Evolutionary conservation across 148 eudicot genomes (phyloP).

Genomic region (Amaranthus hypochondriacus): DNA sequence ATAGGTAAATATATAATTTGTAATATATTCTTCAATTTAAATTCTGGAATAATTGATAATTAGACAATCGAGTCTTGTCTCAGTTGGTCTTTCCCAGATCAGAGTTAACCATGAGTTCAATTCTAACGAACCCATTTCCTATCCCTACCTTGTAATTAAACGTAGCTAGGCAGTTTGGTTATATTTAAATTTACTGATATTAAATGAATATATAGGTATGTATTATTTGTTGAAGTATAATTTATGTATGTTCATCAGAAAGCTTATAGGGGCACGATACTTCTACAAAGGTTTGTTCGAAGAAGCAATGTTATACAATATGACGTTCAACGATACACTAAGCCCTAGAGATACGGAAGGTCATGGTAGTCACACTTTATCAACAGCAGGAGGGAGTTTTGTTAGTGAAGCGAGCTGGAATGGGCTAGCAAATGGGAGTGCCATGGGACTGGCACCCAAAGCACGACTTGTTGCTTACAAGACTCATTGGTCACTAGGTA

Average conservation of each 20-base stretch:
- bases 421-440: not conserved
- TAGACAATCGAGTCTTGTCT: no score
- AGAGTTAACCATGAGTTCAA: no score
- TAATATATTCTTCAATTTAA: not conserved
- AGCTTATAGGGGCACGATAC: conserved; percentile 27
- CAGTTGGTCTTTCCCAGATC: no score
- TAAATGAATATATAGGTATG: no score
- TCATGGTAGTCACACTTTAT: not conserved
- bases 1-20: not conserved
- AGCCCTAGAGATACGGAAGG: not conserved
- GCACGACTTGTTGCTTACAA: conserved; percentile 13
- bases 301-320: not conserved
- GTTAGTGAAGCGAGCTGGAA: not conserved
- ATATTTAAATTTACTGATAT: no score
- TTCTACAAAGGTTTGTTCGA: conserved; percentile 15
- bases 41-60: no score
- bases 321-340: not conserved
- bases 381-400: not conserved
- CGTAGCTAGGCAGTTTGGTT: no score
- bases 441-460: not conserved
- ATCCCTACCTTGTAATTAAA: no score
- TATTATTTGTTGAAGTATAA: no score
- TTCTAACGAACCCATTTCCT: no score
- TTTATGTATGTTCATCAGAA: not conserved
- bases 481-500: not conserved